Percentiles rank a stretch among this genome's conserved stretches.
Evolutionary conservation across 352 stramenopile genomes (phyloP).

Genomic region (Globisporangium rhizosaccharum): DNA sequence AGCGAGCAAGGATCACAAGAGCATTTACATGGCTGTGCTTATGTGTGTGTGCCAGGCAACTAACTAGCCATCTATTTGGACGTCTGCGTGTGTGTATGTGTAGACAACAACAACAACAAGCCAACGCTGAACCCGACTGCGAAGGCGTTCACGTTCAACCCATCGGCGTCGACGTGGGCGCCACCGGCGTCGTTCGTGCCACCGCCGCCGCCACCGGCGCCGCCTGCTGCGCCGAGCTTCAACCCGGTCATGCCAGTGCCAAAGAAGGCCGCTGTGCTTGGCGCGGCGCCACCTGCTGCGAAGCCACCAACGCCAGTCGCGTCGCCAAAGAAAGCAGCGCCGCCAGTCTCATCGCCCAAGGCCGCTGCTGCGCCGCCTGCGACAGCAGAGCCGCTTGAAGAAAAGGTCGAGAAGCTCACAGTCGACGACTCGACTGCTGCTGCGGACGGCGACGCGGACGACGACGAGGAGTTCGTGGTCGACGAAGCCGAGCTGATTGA

Average conservation of each 20-base stretch:
- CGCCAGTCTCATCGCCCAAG: constrained; percentile 25
- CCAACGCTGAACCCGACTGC: constrained; percentile 47
- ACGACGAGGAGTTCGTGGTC: constrained; percentile 43
- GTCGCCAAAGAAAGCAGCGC: constrained; percentile 15
- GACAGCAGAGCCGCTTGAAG: constrained; percentile 11
- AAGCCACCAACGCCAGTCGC: constrained; percentile 14
- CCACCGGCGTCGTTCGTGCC: constrained; percentile 30
- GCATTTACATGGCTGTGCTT: too few relatives aligned
- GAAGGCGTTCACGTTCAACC: constrained; percentile 81
- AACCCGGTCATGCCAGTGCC: constrained; percentile 68
- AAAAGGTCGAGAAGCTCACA: constrained; percentile 21
- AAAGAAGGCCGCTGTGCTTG: constrained; percentile 50
- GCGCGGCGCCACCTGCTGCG: constrained; percentile 10
- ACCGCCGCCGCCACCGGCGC: constrained; percentile 35
- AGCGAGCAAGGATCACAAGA: too few relatives aligned
- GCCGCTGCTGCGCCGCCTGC: constrained; percentile 21
- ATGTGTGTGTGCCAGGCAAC: too few relatives aligned
- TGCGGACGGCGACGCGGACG: constrained; percentile 42
- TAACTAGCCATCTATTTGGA: too few relatives aligned
- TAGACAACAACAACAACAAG: constrained; percentile 31
- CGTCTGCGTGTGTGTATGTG: too few relatives aligned
- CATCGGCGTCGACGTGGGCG: constrained; percentile 51
- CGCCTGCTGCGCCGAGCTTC: constrained; percentile 34
- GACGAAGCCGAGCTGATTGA: constrained; percentile 75
- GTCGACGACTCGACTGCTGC: constrained; percentile 10